Evolutionary conservation across 2,329 filamentous ascomycete genomes (phyloP).

Genomic region (Plectosphaerella sp.): DNA sequence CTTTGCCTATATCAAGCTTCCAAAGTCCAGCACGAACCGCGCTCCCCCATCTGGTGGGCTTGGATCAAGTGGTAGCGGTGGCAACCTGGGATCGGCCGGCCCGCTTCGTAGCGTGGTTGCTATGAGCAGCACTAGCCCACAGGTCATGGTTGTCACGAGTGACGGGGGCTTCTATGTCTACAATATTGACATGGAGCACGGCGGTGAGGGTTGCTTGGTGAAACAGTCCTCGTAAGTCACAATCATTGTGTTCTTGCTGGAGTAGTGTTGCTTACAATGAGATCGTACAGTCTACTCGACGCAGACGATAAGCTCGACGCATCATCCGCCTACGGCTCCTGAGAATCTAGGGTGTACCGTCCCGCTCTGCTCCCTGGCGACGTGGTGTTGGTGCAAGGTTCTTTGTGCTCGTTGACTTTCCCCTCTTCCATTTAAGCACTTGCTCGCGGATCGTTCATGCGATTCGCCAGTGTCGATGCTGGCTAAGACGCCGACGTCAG

Average conservation of each 20-base stretch:
- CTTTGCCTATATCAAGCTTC: constrained; percentile 94
- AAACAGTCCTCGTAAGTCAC: constrained; percentile 85
- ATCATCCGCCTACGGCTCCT: constrained; percentile 26
- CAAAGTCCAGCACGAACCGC: constrained; percentile 45
- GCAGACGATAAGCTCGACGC: constrained; percentile 49
- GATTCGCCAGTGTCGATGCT: no score
- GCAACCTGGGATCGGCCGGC: constrained; percentile 13
- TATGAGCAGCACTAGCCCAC: constrained; percentile 89
- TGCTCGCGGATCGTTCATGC: no score
- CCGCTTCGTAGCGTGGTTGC: constrained; percentile 89
- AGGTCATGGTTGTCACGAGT: constrained; percentile 97
- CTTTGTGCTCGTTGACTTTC: no score
- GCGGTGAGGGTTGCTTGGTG: constrained; percentile 85
- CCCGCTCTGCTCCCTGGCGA: no score
- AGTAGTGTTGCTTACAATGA: not conserved
- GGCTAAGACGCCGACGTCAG: no score
- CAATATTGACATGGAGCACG: constrained; percentile 89
- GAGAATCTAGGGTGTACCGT: no score
- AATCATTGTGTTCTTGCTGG: not conserved
- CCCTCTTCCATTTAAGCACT: no score
- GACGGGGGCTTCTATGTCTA: constrained; percentile 95
- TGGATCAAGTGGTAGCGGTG: constrained; percentile 19
- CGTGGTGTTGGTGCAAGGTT: no score
- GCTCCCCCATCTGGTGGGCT: not conserved
- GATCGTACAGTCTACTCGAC: constrained; percentile 41